These are phyloP conservation scores for Fraxinus excelsior DNA, from an alignment of 257 asterid species.

Conservation along the genomic window DNA sequence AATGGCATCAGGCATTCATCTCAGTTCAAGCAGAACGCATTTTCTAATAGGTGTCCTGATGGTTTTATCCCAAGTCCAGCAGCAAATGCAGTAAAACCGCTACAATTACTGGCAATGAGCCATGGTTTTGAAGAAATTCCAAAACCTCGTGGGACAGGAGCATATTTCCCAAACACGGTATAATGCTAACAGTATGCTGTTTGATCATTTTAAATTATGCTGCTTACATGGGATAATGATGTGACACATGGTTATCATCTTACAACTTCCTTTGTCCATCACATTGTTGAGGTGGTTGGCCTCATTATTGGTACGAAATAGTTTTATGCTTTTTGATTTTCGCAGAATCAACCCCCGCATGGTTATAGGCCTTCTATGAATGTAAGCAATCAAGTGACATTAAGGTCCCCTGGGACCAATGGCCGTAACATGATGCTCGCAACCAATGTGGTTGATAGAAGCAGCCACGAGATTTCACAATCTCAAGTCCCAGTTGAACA, in stretches of 20 bases:
- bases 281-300: not conserved
- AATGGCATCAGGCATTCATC: constrained; percentile 40
- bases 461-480: constrained; percentile 42
- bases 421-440: constrained; percentile 29
- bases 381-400: constrained; percentile 44
- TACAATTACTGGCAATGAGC: constrained; percentile 37
- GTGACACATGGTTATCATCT: not conserved
- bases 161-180: constrained; percentile 79
- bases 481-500: constrained; percentile 34
- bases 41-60: constrained; percentile 38
- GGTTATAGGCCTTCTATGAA: constrained; percentile 47
- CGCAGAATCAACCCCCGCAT: constrained; percentile 50
- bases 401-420: constrained; percentile 42
- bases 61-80: constrained; percentile 29
- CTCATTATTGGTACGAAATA: not conserved
- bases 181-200: constrained; percentile 13
- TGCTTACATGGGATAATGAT: constrained; percentile 17
- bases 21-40: constrained; percentile 48
- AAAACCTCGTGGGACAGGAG: constrained; percentile 77
- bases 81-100: constrained; percentile 34
- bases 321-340: not conserved
- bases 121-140: constrained; percentile 65
- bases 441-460: constrained; percentile 37
- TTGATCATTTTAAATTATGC: constrained; percentile 1
- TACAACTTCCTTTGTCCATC: not conserved